A percentile compares a stretch with the other conserved stretches of the same genome.
Conservation (phyloP, 2,329 filamentous ascomycete genomes). For the Alternaria ventricosa region DNA sequence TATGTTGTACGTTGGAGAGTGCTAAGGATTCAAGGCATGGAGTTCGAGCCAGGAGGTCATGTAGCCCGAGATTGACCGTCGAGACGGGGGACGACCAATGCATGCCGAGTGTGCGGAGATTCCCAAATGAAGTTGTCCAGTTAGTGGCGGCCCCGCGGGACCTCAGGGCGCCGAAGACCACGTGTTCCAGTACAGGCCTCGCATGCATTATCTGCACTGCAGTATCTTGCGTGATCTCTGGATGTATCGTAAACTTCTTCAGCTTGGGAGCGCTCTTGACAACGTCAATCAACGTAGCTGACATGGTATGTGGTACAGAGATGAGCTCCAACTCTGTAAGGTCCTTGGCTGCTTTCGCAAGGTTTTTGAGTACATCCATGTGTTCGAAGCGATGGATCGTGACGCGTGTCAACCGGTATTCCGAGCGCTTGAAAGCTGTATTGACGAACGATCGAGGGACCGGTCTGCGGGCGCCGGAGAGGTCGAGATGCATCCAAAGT, state of each 20-base stretch:
- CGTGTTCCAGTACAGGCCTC: slow-evolving; percentile 31
- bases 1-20: slow-evolving; percentile 11
- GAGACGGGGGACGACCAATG: background rate
- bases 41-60: slow-evolving; percentile 13
- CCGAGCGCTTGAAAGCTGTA: slow-evolving; percentile 51
- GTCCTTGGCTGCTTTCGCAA: slow-evolving; percentile 47
- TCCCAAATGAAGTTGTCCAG: slow-evolving; percentile 35
- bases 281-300: slow-evolving; percentile 40
- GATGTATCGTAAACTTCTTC: slow-evolving; percentile 34
- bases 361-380: slow-evolving; percentile 49
- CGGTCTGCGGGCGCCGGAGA: slow-evolving; percentile 53
- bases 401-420: slow-evolving; percentile 43
- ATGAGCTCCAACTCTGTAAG: slow-evolving; percentile 44
- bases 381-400: slow-evolving; percentile 48
- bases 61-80: background rate
- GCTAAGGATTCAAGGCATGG: slow-evolving; percentile 22
- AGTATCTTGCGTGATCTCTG: slow-evolving; percentile 33
- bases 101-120: slow-evolving; percentile 33
- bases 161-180: slow-evolving; percentile 24
- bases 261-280: slow-evolving; percentile 32
- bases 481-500: slow-evolving; percentile 62
- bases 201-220: slow-evolving; percentile 37
- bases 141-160: background rate
- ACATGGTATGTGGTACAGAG: slow-evolving; percentile 27
- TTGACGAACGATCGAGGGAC: slow-evolving; percentile 54